These are phyloP conservation scores for Candida piceae DNA, from an alignment of 805 yeast genomes.

Conservation along the genomic window DNA sequence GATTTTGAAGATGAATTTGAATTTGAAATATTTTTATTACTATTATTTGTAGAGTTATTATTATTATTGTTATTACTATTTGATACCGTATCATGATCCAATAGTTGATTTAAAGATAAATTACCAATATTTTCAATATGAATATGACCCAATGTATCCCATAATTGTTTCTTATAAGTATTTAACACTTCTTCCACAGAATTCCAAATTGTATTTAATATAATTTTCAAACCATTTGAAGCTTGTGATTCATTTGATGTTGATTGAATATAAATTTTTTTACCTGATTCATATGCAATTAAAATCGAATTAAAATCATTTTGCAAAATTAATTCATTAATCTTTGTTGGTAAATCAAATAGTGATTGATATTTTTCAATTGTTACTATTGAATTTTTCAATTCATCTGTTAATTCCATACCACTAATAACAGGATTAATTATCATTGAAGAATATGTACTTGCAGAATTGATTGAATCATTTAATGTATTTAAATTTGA, in stretches of 20 bases:
- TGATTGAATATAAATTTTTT: conserved; percentile 9
- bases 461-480: conserved; percentile 43
- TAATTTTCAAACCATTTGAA: too few species aligned
- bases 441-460: conserved; percentile 43
- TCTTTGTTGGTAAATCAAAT: conserved; percentile 51
- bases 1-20: background rate
- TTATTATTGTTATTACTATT: too few species aligned
- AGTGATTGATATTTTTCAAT: conserved; percentile 48
- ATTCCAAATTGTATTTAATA: conserved; percentile 50
- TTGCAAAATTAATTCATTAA: conserved; percentile 37
- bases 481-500: conserved; percentile 20
- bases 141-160: conserved; percentile 40
- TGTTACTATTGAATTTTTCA: conserved; percentile 44
- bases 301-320: conserved; percentile 56
- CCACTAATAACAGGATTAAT: conserved; percentile 57
- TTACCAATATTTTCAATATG: conserved; percentile 26
- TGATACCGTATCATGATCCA: background rate
- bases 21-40: too few species aligned
- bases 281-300: conserved; percentile 52
- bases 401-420: conserved; percentile 42
- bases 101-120: conserved; percentile 9
- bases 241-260: conserved; percentile 1
- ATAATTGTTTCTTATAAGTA: conserved; percentile 47
- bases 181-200: conserved; percentile 51
- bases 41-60: too few species aligned